Conservation (phyloP, 1,139 yeast species). For the Kodamaea fungicola region DNA sequence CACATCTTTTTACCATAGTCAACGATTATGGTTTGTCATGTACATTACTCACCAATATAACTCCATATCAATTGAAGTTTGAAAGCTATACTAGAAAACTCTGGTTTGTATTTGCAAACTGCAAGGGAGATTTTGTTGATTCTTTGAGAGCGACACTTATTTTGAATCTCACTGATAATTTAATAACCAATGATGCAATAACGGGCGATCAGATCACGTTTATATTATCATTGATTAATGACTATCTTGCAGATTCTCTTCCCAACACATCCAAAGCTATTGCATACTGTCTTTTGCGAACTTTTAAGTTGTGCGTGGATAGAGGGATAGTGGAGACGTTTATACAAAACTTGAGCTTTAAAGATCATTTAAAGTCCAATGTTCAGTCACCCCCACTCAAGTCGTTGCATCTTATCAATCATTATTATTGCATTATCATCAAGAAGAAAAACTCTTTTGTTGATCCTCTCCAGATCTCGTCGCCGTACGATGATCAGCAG, state of each 20-base stretch:
- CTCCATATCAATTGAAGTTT: conserved; percentile 24
- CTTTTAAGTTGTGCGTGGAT: conserved; percentile 19
- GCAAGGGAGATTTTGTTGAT: not conserved
- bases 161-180: conserved; percentile 27
- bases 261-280: conserved; percentile 17
- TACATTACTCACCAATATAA: conserved; percentile 25
- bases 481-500: conserved; percentile 19
- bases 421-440: conserved; percentile 13
- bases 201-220: conserved; percentile 28
- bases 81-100: conserved; percentile 33
- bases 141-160: conserved; percentile 30
- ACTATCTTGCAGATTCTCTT: conserved; percentile 10
- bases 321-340: conserved; percentile 18
- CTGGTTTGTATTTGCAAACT: conserved; percentile 26
- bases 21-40: conserved; percentile 36
- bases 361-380: conserved; percentile 2
- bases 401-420: conserved; percentile 19
- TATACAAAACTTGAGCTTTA: conserved; percentile 10
- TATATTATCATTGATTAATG: conserved; percentile 31
- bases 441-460: conserved; percentile 7
- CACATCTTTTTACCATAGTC: conserved; percentile 34
- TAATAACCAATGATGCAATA: conserved; percentile 23
- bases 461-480: conserved; percentile 15
- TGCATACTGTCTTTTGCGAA: conserved; percentile 21
- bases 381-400: conserved; percentile 14